Conservation (phyloP, 176 grass and related monocot genomes). For the Otatea glauca region DNA sequence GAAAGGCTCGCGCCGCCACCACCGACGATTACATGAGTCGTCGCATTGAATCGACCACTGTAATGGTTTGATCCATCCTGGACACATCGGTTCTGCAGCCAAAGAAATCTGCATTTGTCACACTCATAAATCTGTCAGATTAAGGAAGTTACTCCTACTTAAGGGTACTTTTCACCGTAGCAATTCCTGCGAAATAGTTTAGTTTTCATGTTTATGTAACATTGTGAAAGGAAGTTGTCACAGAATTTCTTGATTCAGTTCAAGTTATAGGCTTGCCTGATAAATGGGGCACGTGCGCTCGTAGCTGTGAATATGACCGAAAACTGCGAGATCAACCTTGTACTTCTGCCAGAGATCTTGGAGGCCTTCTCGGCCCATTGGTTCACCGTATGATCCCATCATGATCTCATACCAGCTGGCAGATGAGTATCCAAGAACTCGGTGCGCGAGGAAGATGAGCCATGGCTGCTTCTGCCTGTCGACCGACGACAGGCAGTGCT, state of each 20-base stretch:
- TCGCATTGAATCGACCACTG: conserved; percentile 59
- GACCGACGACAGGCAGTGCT: conserved; percentile 67
- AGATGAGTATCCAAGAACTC: conserved; percentile 78
- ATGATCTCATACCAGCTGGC: conserved; percentile 39
- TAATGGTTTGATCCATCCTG: conserved; percentile 59
- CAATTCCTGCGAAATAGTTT: background rate
- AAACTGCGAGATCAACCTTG: conserved; percentile 79
- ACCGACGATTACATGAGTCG: conserved; percentile 72
- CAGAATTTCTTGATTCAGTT: background rate
- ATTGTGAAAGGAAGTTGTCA: background rate
- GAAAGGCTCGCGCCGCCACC: conserved; percentile 59
- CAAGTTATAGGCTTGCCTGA: conserved; percentile 25
- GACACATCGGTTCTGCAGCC: conserved; percentile 63
- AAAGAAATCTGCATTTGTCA: background rate
- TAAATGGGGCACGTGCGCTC: conserved; percentile 82
- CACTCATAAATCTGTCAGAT: background rate
- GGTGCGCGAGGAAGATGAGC: conserved; percentile 77
- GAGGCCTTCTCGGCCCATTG: conserved; percentile 68
- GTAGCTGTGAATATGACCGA: conserved; percentile 73
- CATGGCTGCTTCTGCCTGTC: conserved; percentile 75
- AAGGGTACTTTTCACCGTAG: background rate
- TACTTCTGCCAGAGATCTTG: conserved; percentile 82
- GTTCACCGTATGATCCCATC: conserved; percentile 39
- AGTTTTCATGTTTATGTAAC: background rate
- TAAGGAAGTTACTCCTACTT: background rate